Conservation (phyloP, 1,139 yeast species). For the Scheffersomyces illinoinensis region DNA sequence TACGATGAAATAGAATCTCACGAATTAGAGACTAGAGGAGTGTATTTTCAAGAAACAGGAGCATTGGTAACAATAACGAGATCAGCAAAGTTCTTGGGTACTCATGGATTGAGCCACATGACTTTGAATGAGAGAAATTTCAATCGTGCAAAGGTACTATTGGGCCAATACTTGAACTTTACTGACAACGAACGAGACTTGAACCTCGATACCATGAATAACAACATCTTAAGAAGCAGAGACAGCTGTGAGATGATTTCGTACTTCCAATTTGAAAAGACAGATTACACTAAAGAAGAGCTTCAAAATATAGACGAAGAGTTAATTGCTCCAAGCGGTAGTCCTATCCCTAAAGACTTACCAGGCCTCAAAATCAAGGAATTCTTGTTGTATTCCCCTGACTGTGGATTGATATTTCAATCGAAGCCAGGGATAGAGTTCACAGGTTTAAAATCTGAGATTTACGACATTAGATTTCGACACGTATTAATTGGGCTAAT, state of each 20-base stretch:
- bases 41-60: constrained; percentile 73
- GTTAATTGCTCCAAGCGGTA: constrained; percentile 66
- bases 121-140: constrained; percentile 45
- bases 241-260: constrained; percentile 71
- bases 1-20: constrained; percentile 46
- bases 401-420: constrained; percentile 67
- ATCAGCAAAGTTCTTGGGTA: constrained; percentile 74
- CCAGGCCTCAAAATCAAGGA: constrained; percentile 58
- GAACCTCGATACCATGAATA: constrained; percentile 41
- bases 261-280: constrained; percentile 67
- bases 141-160: constrained; percentile 37
- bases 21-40: constrained; percentile 55
- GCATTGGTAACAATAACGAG: constrained; percentile 62
- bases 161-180: constrained; percentile 40
- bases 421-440: constrained; percentile 30
- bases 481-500: constrained; percentile 50
- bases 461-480: constrained; percentile 43
- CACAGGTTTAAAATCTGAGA: constrained; percentile 61
- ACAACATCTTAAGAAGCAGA: constrained; percentile 33
- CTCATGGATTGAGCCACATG: constrained; percentile 62
- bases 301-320: constrained; percentile 70
- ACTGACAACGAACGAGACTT: constrained; percentile 38
- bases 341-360: constrained; percentile 57
- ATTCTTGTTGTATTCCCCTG: constrained; percentile 80
- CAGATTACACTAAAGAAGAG: constrained; percentile 53